Conservation (phyloP, 2,329 filamentous ascomycete genomes). For the Fusarium staphyleae region DNA sequence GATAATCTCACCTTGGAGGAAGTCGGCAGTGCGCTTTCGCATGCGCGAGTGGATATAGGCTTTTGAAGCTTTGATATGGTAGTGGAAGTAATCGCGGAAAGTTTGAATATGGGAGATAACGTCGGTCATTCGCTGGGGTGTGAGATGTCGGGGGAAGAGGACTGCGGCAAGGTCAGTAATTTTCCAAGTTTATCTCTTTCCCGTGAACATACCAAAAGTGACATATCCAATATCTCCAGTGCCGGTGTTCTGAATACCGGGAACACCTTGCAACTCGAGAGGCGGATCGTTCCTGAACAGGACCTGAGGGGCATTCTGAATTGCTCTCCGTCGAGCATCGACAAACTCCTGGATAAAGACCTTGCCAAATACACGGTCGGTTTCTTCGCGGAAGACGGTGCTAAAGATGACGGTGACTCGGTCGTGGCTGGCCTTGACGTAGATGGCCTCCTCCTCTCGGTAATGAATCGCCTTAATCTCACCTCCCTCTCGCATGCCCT, state of each 20-base stretch:
- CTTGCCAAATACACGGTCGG: conserved; percentile 95
- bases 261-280: conserved; percentile 85
- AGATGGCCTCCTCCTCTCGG: conserved; percentile 98
- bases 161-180: conserved; percentile 60
- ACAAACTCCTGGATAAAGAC: conserved; percentile 99
- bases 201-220: conserved; percentile 78
- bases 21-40: conserved; percentile 96
- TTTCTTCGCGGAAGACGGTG: conserved; percentile 97
- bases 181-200: neutral
- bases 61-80: conserved; percentile 99
- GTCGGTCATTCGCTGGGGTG: conserved; percentile 86
- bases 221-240: conserved; percentile 95
- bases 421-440: conserved; percentile 96
- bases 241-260: conserved; percentile 77
- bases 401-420: conserved; percentile 99
- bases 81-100: conserved; percentile 99
- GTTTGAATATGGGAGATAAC: conserved; percentile 99
- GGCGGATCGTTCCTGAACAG: conserved; percentile 95
- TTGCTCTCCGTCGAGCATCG: conserved; percentile 90
- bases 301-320: conserved; percentile 98
- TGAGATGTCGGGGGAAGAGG: conserved; percentile 93
- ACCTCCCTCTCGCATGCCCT: conserved; percentile 87
- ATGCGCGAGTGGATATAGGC: conserved; percentile 99
- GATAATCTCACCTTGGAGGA: conserved; percentile 82
- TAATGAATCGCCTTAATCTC: conserved; percentile 97